phyloP scores from a whole-genome alignment of 169 alveolate species.

The Cyclospora cayetanensis region DNA sequence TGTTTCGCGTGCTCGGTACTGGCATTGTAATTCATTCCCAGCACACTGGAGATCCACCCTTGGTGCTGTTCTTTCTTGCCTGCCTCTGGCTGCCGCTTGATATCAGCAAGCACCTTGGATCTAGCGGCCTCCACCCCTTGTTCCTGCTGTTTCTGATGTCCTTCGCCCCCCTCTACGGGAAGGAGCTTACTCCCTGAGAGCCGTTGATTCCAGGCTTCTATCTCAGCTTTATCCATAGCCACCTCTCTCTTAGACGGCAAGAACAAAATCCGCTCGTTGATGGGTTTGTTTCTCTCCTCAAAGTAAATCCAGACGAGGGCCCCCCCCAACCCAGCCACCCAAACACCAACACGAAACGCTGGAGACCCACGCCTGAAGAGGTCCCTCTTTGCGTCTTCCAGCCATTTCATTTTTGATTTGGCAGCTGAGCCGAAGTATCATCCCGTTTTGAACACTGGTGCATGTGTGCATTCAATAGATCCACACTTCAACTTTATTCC shows the following conservation, averaged over 20 bases:
- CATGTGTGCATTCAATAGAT: too few species aligned
- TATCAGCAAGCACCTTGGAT: background rate
- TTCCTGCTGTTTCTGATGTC: slow-evolving; percentile 35
- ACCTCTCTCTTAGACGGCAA: slow-evolving; percentile 52
- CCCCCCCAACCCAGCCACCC: slow-evolving; percentile 43
- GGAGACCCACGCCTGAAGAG: slow-evolving; percentile 50
- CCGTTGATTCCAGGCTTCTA: background rate
- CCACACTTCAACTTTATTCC: too few species aligned
- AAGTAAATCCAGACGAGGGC: slow-evolving; percentile 44
- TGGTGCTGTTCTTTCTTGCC: background rate
- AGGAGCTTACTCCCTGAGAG: slow-evolving; percentile 51
- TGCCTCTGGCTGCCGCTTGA: background rate
- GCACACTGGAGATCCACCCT: background rate
- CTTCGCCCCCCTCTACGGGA: background rate
- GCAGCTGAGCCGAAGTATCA: background rate
- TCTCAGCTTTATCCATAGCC: background rate
- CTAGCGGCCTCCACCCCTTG: slow-evolving; percentile 36
- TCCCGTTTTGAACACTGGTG: too few species aligned
- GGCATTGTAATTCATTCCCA: background rate
- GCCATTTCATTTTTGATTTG: background rate
- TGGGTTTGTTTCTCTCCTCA: slow-evolving; percentile 19
- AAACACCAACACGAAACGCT: slow-evolving; percentile 43
- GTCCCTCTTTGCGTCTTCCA: background rate
- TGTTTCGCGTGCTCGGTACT: background rate
- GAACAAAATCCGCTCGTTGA: slow-evolving; percentile 12